Evolutionary conservation across 805 yeast genomes (phyloP), one percentile per base, ranked within the genome.

Genomic region (Ogataea trehaloabstinens): DNA sequence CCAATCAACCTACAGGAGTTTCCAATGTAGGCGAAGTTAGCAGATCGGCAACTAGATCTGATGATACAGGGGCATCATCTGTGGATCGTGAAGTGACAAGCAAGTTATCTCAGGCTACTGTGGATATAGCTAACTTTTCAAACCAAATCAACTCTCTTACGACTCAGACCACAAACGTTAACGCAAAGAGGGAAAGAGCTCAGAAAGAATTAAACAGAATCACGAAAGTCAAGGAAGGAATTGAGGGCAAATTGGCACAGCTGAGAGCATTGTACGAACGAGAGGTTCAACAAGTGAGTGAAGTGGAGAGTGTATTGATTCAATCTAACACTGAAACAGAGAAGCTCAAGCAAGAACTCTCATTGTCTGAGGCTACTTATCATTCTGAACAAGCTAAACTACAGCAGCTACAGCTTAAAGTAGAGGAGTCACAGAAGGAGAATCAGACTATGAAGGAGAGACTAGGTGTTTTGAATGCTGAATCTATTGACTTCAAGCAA

Each of bases 111-210:
- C 76, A 77, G 43, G 91, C 95, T 4, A 79, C 93, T 5, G 76
- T 89, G 5, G 96, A 87, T 51, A 74, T 88, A 59, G 96, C 95
- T 12, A 87, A 90, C 51, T 70, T 85, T 29, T 84, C 95, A 0
- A 86, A 82, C 51, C 96, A 90, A 65, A 82, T 87, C 47, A 79
- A 79, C 46, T 84, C 95, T 0, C 67, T 91, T 47, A 75, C 89
- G 1, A 64, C 73, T 17, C 96, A 89, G 61, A 85, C 95, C 2
- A 69, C 85, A 1, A 73, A 71, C 12, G 71, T 85, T 21, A 81
- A 81, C 43, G 83, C 77, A 17, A 85, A 85, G 62, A 81, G 87
- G 45, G 67, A 75, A 15, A 74, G 80, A 44, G 88, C 96, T 1
- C 88, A 82, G 54, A 78, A 75, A 40, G 96, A 91, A 55, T 70